Percentiles rank a stretch among this genome's conserved stretches.
Conservation (phyloP, 495 filamentous ascomycete species). For the Sphaerosporella brunnea region DNA sequence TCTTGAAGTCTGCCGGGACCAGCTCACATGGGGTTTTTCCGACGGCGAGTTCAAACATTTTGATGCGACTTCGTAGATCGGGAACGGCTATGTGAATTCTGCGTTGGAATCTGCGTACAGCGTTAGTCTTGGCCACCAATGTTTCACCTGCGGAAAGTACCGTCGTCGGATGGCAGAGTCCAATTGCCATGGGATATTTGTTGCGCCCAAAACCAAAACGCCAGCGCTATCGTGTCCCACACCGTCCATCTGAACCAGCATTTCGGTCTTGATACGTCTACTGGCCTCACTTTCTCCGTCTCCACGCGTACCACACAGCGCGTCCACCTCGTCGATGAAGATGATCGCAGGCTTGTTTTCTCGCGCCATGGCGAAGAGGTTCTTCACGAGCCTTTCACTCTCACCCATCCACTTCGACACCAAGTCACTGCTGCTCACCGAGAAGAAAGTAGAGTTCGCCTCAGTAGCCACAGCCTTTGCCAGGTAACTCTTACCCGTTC, state of each 20-base stretch:
- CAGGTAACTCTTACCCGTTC: constrained; percentile 91
- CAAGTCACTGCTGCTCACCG: constrained; percentile 86
- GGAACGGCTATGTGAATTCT: constrained; percentile 89
- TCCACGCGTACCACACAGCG: constrained; percentile 84
- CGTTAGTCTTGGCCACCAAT: not conserved
- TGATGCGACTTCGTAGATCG: constrained; percentile 71
- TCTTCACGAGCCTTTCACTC: constrained; percentile 93
- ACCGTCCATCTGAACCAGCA: constrained; percentile 98
- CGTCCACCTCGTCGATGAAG: constrained; percentile 98
- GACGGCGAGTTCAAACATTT: constrained; percentile 92
- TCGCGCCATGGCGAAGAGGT: constrained; percentile 92
- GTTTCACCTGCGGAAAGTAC: constrained; percentile 8
- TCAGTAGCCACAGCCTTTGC: constrained; percentile 97
- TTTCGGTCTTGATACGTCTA: constrained; percentile 91
- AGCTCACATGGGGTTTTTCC: constrained; percentile 82
- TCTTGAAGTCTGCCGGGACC: constrained; percentile 55
- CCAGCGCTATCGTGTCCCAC: constrained; percentile 87
- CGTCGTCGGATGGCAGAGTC: constrained; percentile 94
- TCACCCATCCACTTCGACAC: constrained; percentile 99
- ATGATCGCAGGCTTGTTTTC: constrained; percentile 98
- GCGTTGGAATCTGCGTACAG: constrained; percentile 49
- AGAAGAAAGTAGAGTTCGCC: constrained; percentile 99
- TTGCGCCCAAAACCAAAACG: constrained; percentile 88
- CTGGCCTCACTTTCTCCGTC: constrained; percentile 97
- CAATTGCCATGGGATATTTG: constrained; percentile 98